Base-by-base conservation (phyloP, 208 protist genomes). In the Leishmania amazonensis region DNA sequence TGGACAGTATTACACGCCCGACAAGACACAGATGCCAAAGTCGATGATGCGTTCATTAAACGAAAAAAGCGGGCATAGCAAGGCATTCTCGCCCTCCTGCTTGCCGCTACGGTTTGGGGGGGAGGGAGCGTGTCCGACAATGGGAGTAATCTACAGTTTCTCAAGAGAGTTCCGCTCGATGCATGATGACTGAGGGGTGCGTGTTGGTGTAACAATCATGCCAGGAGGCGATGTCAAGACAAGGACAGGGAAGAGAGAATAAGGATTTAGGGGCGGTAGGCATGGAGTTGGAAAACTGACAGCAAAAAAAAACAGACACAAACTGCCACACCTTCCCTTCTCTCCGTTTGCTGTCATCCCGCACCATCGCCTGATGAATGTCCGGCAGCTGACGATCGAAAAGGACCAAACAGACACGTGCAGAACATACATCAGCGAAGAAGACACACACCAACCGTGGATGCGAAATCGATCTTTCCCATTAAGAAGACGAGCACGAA, bases 11-110 rank as follows among this genome's bases (percentile, higher is more conserved):
- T 35, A 35, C 24, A 93, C 81, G n/a, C 85, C 86, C 65, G 91
- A 64, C 4, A 53, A 80, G 75, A 88, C 24, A 38, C 89, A 92
- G 11, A 81, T 81, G 31, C 40, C 54, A 72, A 94, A 97, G 35
- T 87, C 88, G 40, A 95, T 90, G 5, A 93, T 45, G 21, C 92
- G 89, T 71, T 95, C 85, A 53, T 89, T 86, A 54, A 91, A 93
- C 54, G 83, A 82, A 42, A 96, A 74, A 11, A 87, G 90, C 2
- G 85, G 87, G 76, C 79, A 92, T 51, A 93, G 49, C 7, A 57
- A 76, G 47, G 75, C 79, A 15, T 83, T 88, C 42, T 83, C 62
- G 8, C 83, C 81, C 19, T 83, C 81, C 3, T 81, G 76, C 28
- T 60, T 73, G 19, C 72, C 70, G 19, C 47, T 76, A 15, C 81